Conservation (phyloP, 345 rosid genomes). For the Nasturtium officinale region DNA sequence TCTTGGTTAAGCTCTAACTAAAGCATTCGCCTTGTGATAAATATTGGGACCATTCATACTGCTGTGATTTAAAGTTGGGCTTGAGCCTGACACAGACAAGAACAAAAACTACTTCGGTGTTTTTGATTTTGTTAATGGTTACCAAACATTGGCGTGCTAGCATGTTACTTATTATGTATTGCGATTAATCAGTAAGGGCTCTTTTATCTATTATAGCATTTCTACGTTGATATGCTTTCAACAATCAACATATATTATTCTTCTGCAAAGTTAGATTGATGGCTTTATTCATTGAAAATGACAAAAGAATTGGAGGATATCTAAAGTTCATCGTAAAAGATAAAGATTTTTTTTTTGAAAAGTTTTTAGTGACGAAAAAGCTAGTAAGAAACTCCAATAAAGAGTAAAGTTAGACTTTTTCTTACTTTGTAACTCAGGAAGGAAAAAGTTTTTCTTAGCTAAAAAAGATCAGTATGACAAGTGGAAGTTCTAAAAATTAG, state of each 20-base stretch:
- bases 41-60: conserved; percentile 13
- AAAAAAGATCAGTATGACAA: not conserved
- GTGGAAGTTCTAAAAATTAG: not conserved
- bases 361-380: not conserved
- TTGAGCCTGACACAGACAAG: conserved; percentile 27
- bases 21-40: conserved; percentile 21
- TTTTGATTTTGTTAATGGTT: conserved; percentile 30
- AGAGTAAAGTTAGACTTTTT: not conserved
- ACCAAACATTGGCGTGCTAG: conserved; percentile 16
- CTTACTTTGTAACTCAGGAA: not conserved
- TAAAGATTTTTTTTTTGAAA: not conserved
- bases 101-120: conserved; percentile 18
- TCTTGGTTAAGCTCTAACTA: conserved; percentile 24
- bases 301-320: not conserved
- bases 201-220: not conserved
- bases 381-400: not conserved
- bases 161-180: not conserved
- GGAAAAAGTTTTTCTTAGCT: not conserved
- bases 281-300: not conserved
- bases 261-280: not conserved
- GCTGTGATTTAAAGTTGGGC: conserved; percentile 28
- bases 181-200: conserved; percentile 8
- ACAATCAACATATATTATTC: not conserved
- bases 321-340: not conserved
- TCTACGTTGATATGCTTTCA: not conserved